Conservation (phyloP, 805 yeast genomes). For the Tetrapisispora arboricola region DNA sequence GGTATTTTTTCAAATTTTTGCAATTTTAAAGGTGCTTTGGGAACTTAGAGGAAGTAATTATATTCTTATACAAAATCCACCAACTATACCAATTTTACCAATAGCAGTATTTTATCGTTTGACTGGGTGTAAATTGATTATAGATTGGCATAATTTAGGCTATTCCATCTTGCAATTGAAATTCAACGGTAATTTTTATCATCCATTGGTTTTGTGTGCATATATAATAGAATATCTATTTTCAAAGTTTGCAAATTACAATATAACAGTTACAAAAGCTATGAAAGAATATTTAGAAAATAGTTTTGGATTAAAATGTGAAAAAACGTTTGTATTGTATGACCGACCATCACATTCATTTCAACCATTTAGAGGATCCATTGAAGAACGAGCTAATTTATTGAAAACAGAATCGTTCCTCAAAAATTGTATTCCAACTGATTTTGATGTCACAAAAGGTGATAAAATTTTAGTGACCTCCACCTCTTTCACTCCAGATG, state of each 20-base stretch:
- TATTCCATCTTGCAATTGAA: slow-evolving; percentile 69
- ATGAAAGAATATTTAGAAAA: slow-evolving; percentile 53
- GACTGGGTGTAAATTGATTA: slow-evolving; percentile 51
- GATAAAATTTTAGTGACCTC: slow-evolving; percentile 72
- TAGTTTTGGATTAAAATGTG: slow-evolving; percentile 42
- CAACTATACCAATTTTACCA: slow-evolving; percentile 73
- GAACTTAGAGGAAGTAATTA: slow-evolving; percentile 51
- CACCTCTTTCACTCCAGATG: slow-evolving; percentile 94
- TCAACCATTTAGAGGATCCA: slow-evolving; percentile 34
- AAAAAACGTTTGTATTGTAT: slow-evolving; percentile 55
- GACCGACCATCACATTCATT: slow-evolving; percentile 78
- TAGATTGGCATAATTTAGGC: slow-evolving; percentile 97
- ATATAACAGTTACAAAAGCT: slow-evolving; percentile 69
- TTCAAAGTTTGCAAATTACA: slow-evolving; percentile 54
- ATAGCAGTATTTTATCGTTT: slow-evolving; percentile 48
- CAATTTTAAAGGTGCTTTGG: slow-evolving; percentile 40
- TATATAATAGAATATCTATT: slow-evolving; percentile 53
- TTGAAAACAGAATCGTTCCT: slow-evolving; percentile 25
- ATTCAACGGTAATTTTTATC: slow-evolving; percentile 37
- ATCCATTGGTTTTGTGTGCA: slow-evolving; percentile 54
- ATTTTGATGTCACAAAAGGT: slow-evolving; percentile 27
- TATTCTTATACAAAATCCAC: slow-evolving; percentile 83
- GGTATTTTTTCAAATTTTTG: slow-evolving; percentile 44
- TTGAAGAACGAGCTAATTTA: slow-evolving; percentile 7
- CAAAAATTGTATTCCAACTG: slow-evolving; percentile 26